phyloP scores from a whole-genome alignment of 768 basidiomycete species.

The Hericium erinaceus region DNA sequence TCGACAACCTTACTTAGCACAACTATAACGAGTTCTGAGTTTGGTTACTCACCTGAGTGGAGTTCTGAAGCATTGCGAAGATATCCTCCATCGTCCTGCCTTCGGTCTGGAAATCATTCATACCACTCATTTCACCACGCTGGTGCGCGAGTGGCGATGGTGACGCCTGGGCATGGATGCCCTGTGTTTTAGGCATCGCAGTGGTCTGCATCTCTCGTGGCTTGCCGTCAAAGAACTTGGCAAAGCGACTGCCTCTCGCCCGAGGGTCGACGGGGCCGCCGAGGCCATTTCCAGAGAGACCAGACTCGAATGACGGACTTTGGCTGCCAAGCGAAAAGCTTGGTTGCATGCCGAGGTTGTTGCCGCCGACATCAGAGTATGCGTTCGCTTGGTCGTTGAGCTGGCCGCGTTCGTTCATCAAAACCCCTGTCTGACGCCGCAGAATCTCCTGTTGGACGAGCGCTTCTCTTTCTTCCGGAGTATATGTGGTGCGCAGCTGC shows the following conservation, averaged over 20 bases:
- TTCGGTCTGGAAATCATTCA: conserved; percentile 30
- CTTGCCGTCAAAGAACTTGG: conserved; percentile 83
- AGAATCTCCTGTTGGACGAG: not conserved
- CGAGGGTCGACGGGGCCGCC: conserved; percentile 37
- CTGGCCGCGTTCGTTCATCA: not conserved
- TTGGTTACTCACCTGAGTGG: conserved; percentile 46
- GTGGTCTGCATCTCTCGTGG: conserved; percentile 31
- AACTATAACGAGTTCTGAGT: conserved; percentile 14
- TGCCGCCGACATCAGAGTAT: conserved; percentile 1
- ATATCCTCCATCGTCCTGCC: conserved; percentile 69
- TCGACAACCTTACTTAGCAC: not conserved
- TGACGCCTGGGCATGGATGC: conserved; percentile 30
- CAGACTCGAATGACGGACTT: conserved; percentile 13
- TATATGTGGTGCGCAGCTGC: conserved; percentile 8
- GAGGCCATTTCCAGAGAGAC: conserved; percentile 11
- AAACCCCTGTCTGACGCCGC: not conserved
- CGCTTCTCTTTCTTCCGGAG: conserved; percentile 17
- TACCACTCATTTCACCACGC: conserved; percentile 37
- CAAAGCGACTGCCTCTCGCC: conserved; percentile 74
- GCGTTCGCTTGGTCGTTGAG: not conserved
- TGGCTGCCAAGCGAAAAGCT: conserved; percentile 7
- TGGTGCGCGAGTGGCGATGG: conserved; percentile 38
- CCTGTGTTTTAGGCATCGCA: conserved; percentile 27
- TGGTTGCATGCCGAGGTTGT: conserved; percentile 4
- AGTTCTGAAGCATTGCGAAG: conserved; percentile 71